A percentile compares a stretch with the other conserved stretches of the same genome.
These are phyloP conservation scores for Kernera saxatilis DNA, from an alignment of 345 rosid genomes.

Conservation along the genomic window DNA sequence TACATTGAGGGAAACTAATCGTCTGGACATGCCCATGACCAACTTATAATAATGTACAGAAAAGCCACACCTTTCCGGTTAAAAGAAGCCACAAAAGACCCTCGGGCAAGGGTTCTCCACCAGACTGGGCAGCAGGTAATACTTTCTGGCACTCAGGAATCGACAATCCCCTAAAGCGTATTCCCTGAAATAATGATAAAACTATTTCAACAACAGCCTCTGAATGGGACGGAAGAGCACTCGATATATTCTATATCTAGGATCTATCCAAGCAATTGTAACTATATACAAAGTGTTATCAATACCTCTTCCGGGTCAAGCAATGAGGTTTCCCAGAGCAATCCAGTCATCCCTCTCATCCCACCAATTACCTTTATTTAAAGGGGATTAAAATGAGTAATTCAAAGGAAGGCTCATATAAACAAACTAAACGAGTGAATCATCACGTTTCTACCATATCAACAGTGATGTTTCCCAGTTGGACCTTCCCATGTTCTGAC, in stretches of 20 bases:
- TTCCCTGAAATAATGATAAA: conserved; percentile 53
- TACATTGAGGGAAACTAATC: neutral
- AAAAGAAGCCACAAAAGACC: conserved; percentile 98
- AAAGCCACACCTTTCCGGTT: conserved; percentile 80
- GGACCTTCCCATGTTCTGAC: conserved; percentile 82
- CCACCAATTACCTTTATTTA: conserved; percentile 79
- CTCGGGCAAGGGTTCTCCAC: conserved; percentile 95
- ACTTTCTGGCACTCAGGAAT: conserved; percentile 97
- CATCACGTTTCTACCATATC: conserved; percentile 62
- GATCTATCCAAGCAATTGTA: neutral
- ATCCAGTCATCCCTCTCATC: conserved; percentile 99
- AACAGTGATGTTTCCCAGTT: conserved; percentile 82
- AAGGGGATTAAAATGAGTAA: neutral
- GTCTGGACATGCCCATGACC: neutral
- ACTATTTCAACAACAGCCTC: neutral
- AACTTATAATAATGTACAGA: neutral
- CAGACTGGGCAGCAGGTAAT: conserved; percentile 80
- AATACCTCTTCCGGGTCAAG: conserved; percentile 94
- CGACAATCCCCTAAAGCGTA: conserved; percentile 87
- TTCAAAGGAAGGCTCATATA: neutral
- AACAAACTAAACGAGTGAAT: neutral
- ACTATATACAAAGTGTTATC: neutral
- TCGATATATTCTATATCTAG: neutral
- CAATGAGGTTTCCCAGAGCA: conserved; percentile 96
- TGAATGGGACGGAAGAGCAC: neutral